A percentile compares a stretch with the other conserved stretches of the same genome.
These are phyloP conservation scores for Amanita thiersii DNA, from an alignment of 768 basidiomycete genomes.

Conservation along the genomic window DNA sequence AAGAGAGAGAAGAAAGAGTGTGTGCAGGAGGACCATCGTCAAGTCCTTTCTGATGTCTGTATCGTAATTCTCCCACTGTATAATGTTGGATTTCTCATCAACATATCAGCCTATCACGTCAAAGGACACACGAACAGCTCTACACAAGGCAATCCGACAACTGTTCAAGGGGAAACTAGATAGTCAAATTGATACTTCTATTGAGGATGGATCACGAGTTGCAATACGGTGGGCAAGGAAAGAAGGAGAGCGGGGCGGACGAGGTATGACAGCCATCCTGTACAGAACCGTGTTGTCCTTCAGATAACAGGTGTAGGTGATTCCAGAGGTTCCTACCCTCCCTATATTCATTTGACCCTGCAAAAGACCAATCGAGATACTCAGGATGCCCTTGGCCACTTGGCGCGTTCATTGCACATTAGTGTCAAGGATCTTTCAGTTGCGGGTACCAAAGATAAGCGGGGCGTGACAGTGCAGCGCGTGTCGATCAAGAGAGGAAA, in stretches of 20 bases:
- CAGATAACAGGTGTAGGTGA: slow-evolving; percentile 27
- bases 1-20: slow-evolving; percentile 27
- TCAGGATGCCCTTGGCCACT: slow-evolving; percentile 81
- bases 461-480: slow-evolving; percentile 91
- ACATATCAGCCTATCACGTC: slow-evolving; percentile 64
- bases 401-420: slow-evolving; percentile 73
- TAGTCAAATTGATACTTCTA: slow-evolving; percentile 60
- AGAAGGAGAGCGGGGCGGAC: slow-evolving; percentile 39
- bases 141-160: slow-evolving; percentile 77
- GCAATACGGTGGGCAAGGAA: slow-evolving; percentile 68
- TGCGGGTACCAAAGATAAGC: slow-evolving; percentile 97
- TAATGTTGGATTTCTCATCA: slow-evolving; percentile 10
- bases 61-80: slow-evolving; percentile 11
- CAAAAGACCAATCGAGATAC: slow-evolving; percentile 98
- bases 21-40: slow-evolving; percentile 57
- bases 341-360: slow-evolving; percentile 92
- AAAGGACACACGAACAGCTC: slow-evolving; percentile 71
- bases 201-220: slow-evolving; percentile 69
- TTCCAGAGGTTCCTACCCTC: slow-evolving; percentile 62
- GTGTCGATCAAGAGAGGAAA: slow-evolving; percentile 74
- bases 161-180: slow-evolving; percentile 81
- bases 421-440: slow-evolving; percentile 77
- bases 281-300: neutral
- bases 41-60: slow-evolving; percentile 77
- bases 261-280: slow-evolving; percentile 18